A percentile compares a stretch with the other conserved stretches of the same genome.
phyloP scores from a whole-genome alignment of 2,329 filamentous ascomycete species.

The Diplocarpon mali region DNA sequence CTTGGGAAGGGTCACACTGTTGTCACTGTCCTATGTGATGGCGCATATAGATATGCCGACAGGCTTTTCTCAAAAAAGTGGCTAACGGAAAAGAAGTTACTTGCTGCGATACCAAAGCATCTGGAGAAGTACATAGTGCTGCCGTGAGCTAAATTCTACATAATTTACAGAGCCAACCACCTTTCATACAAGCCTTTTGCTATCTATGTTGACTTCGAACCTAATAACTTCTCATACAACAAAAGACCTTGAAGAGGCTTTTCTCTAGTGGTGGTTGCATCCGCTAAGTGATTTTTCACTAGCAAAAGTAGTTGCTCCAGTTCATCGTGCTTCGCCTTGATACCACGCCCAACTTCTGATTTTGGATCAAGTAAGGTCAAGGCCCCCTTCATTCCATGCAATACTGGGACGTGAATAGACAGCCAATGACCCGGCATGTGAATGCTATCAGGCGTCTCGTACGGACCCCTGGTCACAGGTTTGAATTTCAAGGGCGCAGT shows the following conservation, averaged over 20 bases:
- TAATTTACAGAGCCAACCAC: background rate
- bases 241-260: background rate
- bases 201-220: background rate
- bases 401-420: slow-evolving; percentile 24
- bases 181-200: background rate
- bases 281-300: slow-evolving; percentile 2
- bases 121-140: slow-evolving; percentile 91
- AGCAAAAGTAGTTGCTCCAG: slow-evolving; percentile 5
- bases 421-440: slow-evolving; percentile 2
- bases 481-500: slow-evolving; percentile 9
- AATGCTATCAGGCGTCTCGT: background rate
- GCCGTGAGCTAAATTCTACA: slow-evolving; percentile 38
- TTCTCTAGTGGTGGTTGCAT: background rate
- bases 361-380: slow-evolving; percentile 24
- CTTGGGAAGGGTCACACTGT: slow-evolving; percentile 82
- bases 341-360: slow-evolving; percentile 7
- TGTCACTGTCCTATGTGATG: slow-evolving; percentile 89
- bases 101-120: slow-evolving; percentile 71
- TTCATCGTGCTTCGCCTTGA: slow-evolving; percentile 8
- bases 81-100: slow-evolving; percentile 75
- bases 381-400: slow-evolving; percentile 32
- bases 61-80: slow-evolving; percentile 85
- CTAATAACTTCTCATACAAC: slow-evolving; percentile 8
- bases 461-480: slow-evolving; percentile 9
- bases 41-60: slow-evolving; percentile 95